Evolutionary conservation across 306 rosid genomes (phyloP).

Genomic region (Prunus mume): DNA sequence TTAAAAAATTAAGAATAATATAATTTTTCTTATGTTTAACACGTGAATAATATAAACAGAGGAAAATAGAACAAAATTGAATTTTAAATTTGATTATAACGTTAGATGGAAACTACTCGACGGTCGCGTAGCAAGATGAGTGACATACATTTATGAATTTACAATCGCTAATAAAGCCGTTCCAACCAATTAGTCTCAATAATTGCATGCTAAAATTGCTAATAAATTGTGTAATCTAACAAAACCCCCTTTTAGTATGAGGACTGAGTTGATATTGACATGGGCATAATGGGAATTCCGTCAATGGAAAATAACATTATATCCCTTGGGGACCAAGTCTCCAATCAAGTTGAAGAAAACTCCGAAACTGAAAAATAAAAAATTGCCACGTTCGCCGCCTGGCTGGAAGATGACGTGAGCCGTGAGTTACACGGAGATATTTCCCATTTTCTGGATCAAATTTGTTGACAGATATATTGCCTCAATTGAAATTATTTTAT

Average conservation of each 20-base stretch:
- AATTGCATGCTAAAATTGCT: no score
- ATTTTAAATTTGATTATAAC: no score
- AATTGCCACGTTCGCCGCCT: not conserved
- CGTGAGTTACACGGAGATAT: constrained; percentile 11
- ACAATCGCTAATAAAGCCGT: no score
- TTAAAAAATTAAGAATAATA: not conserved
- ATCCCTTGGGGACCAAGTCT: constrained; percentile 23
- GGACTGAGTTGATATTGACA: not conserved
- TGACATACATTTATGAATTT: no score
- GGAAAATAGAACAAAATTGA: accelerated
- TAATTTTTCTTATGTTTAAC: no score
- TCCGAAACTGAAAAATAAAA: not conserved
- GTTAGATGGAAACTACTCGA: no score
- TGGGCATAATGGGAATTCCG: constrained; percentile 25
- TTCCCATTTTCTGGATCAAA: no score
- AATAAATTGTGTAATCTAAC: not conserved
- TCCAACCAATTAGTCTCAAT: not conserved
- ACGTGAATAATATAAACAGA: no score
- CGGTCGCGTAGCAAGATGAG: no score
- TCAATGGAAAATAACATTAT: not conserved
- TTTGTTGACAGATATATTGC: no score
- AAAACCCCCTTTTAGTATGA: not conserved
- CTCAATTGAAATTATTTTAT: no score
- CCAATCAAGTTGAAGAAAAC: not conserved
- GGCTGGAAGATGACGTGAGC: constrained; percentile 23